Conservation (phyloP, 805 yeast genomes). For the Zygosaccharomyces bisporus region DNA sequence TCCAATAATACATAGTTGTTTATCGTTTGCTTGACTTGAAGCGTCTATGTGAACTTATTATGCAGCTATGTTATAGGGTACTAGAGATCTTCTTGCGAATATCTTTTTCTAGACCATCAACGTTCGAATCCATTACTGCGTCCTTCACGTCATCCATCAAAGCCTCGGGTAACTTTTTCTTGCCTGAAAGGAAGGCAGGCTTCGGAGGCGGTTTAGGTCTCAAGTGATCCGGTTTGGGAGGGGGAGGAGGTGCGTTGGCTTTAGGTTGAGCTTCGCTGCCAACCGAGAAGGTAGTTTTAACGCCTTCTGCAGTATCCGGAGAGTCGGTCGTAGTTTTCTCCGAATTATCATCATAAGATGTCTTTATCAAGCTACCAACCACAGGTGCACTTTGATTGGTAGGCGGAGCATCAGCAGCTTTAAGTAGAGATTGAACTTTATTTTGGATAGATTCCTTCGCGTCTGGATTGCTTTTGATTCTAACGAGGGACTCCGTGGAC, state of each 20-base stretch:
- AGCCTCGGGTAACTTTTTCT: slow-evolving; percentile 2
- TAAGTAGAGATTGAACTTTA: slow-evolving; percentile 50
- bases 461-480: slow-evolving; percentile 3
- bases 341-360: neutral
- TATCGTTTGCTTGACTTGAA: neutral
- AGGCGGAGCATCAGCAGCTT: slow-evolving; percentile 21
- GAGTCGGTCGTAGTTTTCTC: slow-evolving; percentile 1
- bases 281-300: slow-evolving; percentile 11
- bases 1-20: neutral
- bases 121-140: slow-evolving; percentile 41
- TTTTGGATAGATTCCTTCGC: slow-evolving; percentile 46
- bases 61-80: slow-evolving; percentile 39
- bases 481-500: neutral
- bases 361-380: neutral
- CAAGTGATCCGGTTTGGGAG: slow-evolving; percentile 51
- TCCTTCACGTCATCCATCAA: slow-evolving; percentile 17
- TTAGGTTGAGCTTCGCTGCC: neutral
- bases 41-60: slow-evolving; percentile 1
- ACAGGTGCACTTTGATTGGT: neutral
- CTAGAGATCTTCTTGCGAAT: slow-evolving; percentile 59
- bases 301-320: neutral
- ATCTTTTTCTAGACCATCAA: slow-evolving; percentile 54
- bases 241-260: slow-evolving; percentile 39
- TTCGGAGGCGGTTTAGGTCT: slow-evolving; percentile 40
- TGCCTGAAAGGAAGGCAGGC: slow-evolving; percentile 45